Evolutionary conservation across 345 rosid genomes (phyloP), one percentile per base, ranked within the genome.

Genomic region (Anastatica hierochuntica): DNA sequence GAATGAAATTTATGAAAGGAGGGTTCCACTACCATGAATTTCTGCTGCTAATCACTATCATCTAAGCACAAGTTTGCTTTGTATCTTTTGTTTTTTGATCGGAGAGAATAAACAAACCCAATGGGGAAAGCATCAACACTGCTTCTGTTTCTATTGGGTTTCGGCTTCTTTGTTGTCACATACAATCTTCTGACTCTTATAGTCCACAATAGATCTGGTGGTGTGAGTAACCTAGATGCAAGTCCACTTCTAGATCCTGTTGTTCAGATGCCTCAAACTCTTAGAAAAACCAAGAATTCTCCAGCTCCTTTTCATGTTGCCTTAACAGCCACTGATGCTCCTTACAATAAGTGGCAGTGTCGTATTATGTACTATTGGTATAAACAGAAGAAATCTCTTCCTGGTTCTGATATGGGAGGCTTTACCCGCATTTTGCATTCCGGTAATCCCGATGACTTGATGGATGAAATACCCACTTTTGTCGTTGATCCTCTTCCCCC

Each of bases 351-450:
- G 66, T 88, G 98, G 98, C 98, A 92, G 70, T 83, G 95, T 73
- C 95, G 95, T 58, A 81, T 92, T 0, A 85, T 88, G 95, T 83
- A 88, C 57, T 92, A 92, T 51, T 92, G 97, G 97, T 92, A 92
- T 67, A 85, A 79, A 60, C 80, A 76, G 80, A 61, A 64, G 64
- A 92, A 74, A 77, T 75, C 77, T 60, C 68, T 67, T 76, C 95
- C 86, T 19, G 85, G 86, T 33, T 92, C 97, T 0, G 94, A 83
- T 42, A 88, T 92, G 94, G 98, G 98, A 10, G 87, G 90, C 58
- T 92, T 92, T 49, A 88, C 97, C 1, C 81, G 98, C 17, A 66
- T 92, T 62, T 72, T 92, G 78, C 97, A 92, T 66, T 92, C 98
- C 0, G 97, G 98, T 46, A 77, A 47, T 45, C 69, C 90, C 4